phyloP scores from a whole-genome alignment of 345 rosid species.

The Populus alba region DNA sequence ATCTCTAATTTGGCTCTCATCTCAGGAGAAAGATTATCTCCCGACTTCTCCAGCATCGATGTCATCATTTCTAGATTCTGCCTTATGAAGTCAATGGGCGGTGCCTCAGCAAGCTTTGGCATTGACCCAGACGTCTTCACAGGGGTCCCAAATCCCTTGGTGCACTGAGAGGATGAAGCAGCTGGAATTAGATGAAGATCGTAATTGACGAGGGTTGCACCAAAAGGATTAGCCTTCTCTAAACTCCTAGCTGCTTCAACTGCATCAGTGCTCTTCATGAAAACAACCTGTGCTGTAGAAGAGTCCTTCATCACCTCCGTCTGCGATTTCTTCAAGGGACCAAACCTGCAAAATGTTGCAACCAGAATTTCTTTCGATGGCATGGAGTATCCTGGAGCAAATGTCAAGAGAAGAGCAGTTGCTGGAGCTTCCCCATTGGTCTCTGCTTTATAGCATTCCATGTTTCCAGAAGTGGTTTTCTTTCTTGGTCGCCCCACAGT shows the following conservation, averaged over 20 bases:
- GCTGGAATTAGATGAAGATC: constrained; percentile 37
- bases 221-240: constrained; percentile 54
- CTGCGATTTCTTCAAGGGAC: constrained; percentile 61
- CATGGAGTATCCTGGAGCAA: constrained; percentile 48
- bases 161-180: constrained; percentile 5
- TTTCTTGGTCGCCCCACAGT: constrained; percentile 15
- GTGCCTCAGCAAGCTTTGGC: constrained; percentile 35
- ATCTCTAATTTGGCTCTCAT: constrained; percentile 65
- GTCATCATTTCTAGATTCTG: constrained; percentile 91
- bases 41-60: constrained; percentile 72
- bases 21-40: constrained; percentile 75
- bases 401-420: constrained; percentile 62
- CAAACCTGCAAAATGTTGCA: constrained; percentile 57
- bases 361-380: constrained; percentile 65
- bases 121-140: constrained; percentile 30
- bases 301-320: constrained; percentile 44
- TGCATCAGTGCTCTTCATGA: constrained; percentile 52
- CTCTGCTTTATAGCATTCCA: constrained; percentile 11
- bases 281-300: constrained; percentile 52
- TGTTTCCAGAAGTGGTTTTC: constrained; percentile 8
- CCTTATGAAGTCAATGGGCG: constrained; percentile 66
- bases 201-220: constrained; percentile 43
- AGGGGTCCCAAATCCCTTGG: constrained; percentile 17
- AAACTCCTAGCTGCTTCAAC: constrained; percentile 56
- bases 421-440: constrained; percentile 39